A percentile compares a stretch with the other conserved stretches of the same genome.
These are phyloP conservation scores for Pestalotiopsis sp. DNA, from an alignment of 2,329 filamentous ascomycete species.

Conservation along the genomic window DNA sequence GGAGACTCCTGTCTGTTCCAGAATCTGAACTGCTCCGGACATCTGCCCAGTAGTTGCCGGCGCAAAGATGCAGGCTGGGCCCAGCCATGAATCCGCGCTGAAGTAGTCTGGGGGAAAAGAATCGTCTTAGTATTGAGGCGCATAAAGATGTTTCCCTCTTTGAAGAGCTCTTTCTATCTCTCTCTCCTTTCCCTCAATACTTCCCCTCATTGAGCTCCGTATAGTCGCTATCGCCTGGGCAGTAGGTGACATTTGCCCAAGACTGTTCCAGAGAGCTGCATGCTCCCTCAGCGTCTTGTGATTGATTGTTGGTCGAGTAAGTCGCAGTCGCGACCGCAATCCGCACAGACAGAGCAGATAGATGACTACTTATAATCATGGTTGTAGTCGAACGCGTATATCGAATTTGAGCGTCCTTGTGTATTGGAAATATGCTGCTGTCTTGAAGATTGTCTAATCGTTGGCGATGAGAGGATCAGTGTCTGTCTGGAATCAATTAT, in stretches of 20 bases:
- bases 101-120: background rate
- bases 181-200: background rate
- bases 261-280: background rate
- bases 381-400: background rate
- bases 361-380: background rate
- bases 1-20: background rate
- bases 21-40: background rate
- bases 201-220: background rate
- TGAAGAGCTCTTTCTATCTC: too few relatives aligned
- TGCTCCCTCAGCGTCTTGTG: background rate
- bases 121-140: background rate
- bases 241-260: background rate
- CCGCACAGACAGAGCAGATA: background rate
- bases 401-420: background rate
- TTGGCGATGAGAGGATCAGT: background rate
- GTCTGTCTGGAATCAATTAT: background rate
- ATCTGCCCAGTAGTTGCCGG: background rate
- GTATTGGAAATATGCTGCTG: background rate
- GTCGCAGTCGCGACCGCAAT: background rate
- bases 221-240: background rate
- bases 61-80: background rate
- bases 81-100: background rate
- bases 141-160: background rate
- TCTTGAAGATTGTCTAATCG: background rate
- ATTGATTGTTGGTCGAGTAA: background rate